Conservation (phyloP, 2,329 filamentous ascomycete genomes). For the Fusarium denticulatum region DNA sequence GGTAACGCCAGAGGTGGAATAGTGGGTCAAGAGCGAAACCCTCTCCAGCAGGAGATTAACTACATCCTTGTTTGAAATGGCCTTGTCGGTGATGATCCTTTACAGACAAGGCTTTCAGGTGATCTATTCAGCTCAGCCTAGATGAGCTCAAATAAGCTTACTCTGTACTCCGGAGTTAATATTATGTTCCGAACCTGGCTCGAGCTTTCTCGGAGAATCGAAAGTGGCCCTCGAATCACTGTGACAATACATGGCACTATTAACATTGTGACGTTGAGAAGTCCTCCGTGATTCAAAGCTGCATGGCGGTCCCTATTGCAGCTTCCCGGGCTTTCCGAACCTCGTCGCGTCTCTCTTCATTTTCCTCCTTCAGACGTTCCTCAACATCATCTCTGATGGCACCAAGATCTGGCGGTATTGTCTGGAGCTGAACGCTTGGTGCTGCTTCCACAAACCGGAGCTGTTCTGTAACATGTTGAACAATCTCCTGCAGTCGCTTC, state of each 20-base stretch:
- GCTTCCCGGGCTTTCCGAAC: constrained; percentile 65
- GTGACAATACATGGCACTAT: not conserved
- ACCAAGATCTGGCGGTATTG: constrained; percentile 80
- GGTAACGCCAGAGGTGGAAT: not conserved
- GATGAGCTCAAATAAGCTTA: not conserved
- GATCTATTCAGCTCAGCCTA: not conserved
- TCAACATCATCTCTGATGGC: constrained; percentile 76
- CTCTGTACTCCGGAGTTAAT: not conserved
- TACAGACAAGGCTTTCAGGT: not conserved
- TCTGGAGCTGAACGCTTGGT: constrained; percentile 86
- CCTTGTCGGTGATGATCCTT: not conserved
- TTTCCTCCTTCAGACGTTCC: constrained; percentile 71
- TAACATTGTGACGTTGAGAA: not conserved
- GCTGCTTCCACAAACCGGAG: constrained; percentile 84
- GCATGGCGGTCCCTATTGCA: constrained; percentile 66
- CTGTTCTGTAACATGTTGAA: constrained; percentile 84
- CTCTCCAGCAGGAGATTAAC: not conserved
- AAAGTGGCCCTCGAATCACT: constrained; percentile 6
- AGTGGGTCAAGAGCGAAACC: constrained; percentile 1
- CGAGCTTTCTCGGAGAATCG: constrained; percentile 3
- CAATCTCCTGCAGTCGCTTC: constrained; percentile 78
- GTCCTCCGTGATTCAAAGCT: constrained; percentile 49
- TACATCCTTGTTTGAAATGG: not conserved
- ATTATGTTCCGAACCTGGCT: not conserved
- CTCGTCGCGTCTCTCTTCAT: constrained; percentile 66